Evolutionary conservation across 108 stramenopile species (phyloP).

Genomic region (Cyclotella cryptica): DNA sequence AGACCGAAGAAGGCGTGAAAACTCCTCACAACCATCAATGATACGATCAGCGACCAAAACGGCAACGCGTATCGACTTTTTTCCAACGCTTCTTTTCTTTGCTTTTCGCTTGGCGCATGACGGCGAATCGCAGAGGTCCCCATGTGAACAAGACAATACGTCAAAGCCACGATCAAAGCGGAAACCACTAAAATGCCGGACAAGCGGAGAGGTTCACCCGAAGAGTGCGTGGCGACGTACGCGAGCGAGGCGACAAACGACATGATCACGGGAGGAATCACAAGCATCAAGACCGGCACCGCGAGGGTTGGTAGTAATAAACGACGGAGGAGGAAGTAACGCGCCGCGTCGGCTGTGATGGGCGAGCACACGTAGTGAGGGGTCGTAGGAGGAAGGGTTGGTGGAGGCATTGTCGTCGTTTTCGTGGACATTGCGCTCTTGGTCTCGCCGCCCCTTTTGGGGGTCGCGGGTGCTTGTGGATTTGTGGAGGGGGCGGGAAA

Average conservation of each 20-base stretch:
- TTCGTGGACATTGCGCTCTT: background rate
- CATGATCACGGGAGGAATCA: slow-evolving; percentile 11
- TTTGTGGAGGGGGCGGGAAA: slow-evolving; percentile 21
- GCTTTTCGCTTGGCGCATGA: slow-evolving; percentile 29
- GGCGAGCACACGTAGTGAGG: slow-evolving; percentile 27
- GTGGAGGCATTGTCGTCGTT: background rate
- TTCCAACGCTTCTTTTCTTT: slow-evolving; percentile 8
- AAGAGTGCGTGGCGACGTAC: slow-evolving; percentile 5
- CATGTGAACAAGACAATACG: slow-evolving; percentile 6
- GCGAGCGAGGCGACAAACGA: slow-evolving; percentile 8
- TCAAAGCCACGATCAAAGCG: slow-evolving; percentile 5
- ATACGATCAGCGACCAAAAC: slow-evolving; percentile 40
- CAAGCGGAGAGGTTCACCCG: background rate
- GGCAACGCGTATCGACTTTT: slow-evolving; percentile 28
- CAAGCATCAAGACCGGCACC: slow-evolving; percentile 18
- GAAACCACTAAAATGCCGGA: background rate
- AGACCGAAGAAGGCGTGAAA: slow-evolving; percentile 10
- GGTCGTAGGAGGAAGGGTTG: slow-evolving; percentile 4
- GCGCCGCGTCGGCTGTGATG: slow-evolving; percentile 17
- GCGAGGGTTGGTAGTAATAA: slow-evolving; percentile 27
- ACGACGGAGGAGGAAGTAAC: slow-evolving; percentile 30
- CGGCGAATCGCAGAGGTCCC: slow-evolving; percentile 15
- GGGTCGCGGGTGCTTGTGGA: background rate
- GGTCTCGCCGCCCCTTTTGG: background rate
- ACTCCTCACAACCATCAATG: slow-evolving; percentile 6